Percentiles rank a stretch among this genome's conserved stretches.
Conservation (phyloP, 257 asterid genomes). For the Solanum chmielewskii region DNA sequence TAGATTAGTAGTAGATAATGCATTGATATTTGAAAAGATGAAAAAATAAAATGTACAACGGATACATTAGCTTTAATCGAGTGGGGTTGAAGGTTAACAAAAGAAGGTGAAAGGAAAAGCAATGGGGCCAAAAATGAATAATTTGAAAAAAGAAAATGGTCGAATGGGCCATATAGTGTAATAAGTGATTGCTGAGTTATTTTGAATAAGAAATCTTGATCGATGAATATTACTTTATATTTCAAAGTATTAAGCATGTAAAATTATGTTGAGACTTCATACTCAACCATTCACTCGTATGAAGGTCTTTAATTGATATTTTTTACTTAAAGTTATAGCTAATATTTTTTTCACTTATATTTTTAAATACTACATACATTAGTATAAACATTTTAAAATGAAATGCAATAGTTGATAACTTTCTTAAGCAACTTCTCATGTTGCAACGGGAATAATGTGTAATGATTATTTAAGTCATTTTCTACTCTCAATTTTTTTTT, state of each 20-base stretch:
- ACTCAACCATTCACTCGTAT: not conserved
- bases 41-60: constrained; percentile 33
- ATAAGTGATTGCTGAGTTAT: not conserved
- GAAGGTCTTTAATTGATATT: not conserved
- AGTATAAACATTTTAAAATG: no score
- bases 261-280: not conserved
- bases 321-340: not conserved
- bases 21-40: constrained; percentile 57
- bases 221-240: not conserved
- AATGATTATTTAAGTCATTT: not conserved
- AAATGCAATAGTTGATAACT: no score
- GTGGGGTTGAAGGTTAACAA: constrained; percentile 25
- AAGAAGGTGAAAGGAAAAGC: constrained; percentile 3
- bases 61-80: constrained; percentile 69
- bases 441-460: not conserved
- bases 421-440: not conserved
- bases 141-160: not conserved
- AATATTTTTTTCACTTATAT: not conserved
- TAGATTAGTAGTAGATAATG: constrained; percentile 60
- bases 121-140: not conserved
- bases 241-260: not conserved
- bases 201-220: no score
- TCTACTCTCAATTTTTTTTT: not conserved
- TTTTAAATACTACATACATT: not conserved
- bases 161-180: not conserved